Evolutionary conservation across 148 eudicot genomes (phyloP), one percentile per base, ranked within the genome.

Genomic region (Silene latifolia): DNA sequence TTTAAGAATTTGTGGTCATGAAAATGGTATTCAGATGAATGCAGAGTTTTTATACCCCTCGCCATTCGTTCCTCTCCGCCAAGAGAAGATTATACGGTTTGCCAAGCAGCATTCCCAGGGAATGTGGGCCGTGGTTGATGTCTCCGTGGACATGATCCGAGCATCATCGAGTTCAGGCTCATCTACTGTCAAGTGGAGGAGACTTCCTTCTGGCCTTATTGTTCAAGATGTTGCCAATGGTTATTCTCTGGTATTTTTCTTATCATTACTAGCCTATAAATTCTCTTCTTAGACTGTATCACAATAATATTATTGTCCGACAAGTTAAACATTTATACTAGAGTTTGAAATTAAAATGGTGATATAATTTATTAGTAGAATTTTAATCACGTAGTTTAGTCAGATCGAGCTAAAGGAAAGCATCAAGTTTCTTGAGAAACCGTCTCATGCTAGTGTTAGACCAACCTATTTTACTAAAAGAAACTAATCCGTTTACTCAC

Each of bases 121-220:
- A 64, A 69, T 83, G 76, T 91, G 98, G 98, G 89, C 83, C 20
- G 80, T 93, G 63, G 98, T 91, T 61, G 98, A 93, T 74, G 86
- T 91, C 15, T 91, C 98, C 35, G 74, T 85, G 46, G 97, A 93
- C 66, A 56, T 79, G 71, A 78, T 85, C 29, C 82, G 77, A 74
- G 93, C 82, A 53, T 68, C 80, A 66, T 66, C 79, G 3, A 75
- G 63, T 79, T 68, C 81, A 47, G 83, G 77, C 20, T 20, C 83
- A 3, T 77, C 74, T n/a, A n/a, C n/a, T 58, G 64, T 82, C 60
- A 82, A 69, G 75, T 90, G 80, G 78, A 86, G 87, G 81, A 88
- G 95, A 83, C 87, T 88, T 24, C 98, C 97, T 78, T 93, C 98
- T 53, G 97, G 98, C 44, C 88, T 86, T 75, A 76, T 93, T 62